Conservation (phyloP, 129 eudicot species). For the Ambrosia artemisiifolia region DNA sequence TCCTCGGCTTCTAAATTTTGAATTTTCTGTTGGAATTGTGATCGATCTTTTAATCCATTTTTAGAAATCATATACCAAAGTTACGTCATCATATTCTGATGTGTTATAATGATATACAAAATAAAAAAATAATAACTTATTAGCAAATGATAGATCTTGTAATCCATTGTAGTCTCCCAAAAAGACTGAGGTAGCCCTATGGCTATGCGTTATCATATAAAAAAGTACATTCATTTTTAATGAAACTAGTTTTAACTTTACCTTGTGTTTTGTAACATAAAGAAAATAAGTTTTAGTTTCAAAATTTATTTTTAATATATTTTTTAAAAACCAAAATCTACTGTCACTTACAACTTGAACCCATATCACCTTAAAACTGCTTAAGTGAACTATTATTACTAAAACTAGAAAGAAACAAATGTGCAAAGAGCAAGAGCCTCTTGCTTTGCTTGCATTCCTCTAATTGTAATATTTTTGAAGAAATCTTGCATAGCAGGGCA, state of each 20-base stretch:
- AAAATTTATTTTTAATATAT: neutral
- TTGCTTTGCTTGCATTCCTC: slow-evolving; percentile 49
- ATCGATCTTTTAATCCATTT: too few relatives aligned
- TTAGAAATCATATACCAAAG: too few relatives aligned
- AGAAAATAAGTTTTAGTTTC: neutral
- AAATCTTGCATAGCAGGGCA: slow-evolving; percentile 47
- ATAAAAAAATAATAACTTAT: too few relatives aligned
- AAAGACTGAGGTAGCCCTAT: too few relatives aligned
- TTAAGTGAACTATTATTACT: slow-evolving; percentile 29
- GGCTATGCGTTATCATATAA: too few relatives aligned
- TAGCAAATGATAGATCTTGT: too few relatives aligned
- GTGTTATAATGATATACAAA: too few relatives aligned
- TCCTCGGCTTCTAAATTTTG: too few relatives aligned
- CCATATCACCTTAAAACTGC: slow-evolving; percentile 3
- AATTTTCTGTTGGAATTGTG: too few relatives aligned
- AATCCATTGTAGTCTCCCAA: too few relatives aligned
- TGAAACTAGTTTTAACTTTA: neutral
- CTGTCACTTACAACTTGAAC: slow-evolving; percentile 37
- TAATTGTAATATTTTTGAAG: slow-evolving; percentile 40
- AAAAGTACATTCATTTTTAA: too few relatives aligned
- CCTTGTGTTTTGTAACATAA: neutral
- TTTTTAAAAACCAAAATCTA: slow-evolving; percentile 6
- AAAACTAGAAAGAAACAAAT: slow-evolving; percentile 35
- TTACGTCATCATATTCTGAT: too few relatives aligned
- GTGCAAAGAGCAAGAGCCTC: slow-evolving; percentile 48